Evolutionary conservation across 306 rosid species (phyloP).

Genomic region (Myrica gale): DNA sequence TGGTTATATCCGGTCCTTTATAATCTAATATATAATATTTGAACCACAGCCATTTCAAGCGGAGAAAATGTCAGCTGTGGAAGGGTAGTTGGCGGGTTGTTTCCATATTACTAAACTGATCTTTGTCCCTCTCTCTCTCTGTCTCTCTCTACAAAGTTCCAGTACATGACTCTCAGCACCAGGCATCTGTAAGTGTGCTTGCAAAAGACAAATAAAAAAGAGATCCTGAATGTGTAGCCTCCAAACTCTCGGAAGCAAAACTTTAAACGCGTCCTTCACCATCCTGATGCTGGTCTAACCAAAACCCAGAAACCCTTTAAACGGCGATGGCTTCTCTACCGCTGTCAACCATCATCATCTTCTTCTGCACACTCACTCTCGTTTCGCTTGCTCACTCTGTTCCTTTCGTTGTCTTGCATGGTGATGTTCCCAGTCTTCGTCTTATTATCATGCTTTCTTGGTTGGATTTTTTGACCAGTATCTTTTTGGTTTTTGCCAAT

Average conservation of each 20-base stretch:
- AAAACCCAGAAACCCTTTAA: background rate
- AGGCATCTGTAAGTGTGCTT: too few species aligned
- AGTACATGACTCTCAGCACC: too few species aligned
- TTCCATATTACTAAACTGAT: background rate
- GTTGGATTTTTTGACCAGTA: background rate
- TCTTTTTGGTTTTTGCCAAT: background rate
- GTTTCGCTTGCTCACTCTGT: constrained; percentile 36
- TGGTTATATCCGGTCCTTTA: too few species aligned
- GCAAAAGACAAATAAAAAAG: too few species aligned
- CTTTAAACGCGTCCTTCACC: background rate
- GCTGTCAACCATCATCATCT: background rate
- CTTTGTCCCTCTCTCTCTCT: background rate
- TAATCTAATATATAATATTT: background rate
- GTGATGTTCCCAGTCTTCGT: constrained; percentile 20
- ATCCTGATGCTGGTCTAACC: background rate
- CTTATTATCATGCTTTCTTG: constrained; percentile 7
- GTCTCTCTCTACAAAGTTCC: background rate
- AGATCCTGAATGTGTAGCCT: too few species aligned
- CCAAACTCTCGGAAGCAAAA: background rate
- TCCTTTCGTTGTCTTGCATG: constrained; percentile 66
- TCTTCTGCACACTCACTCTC: constrained; percentile 27
- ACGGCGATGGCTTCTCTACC: constrained; percentile 35
- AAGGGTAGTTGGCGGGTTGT: constrained; percentile 8
- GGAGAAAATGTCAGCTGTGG: background rate
- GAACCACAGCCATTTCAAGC: background rate